A percentile compares a stretch with the other conserved stretches of the same genome.
Evolutionary conservation across 2,329 filamentous ascomycete species (phyloP).

Genomic region (Ophiosphaerella korrae): DNA sequence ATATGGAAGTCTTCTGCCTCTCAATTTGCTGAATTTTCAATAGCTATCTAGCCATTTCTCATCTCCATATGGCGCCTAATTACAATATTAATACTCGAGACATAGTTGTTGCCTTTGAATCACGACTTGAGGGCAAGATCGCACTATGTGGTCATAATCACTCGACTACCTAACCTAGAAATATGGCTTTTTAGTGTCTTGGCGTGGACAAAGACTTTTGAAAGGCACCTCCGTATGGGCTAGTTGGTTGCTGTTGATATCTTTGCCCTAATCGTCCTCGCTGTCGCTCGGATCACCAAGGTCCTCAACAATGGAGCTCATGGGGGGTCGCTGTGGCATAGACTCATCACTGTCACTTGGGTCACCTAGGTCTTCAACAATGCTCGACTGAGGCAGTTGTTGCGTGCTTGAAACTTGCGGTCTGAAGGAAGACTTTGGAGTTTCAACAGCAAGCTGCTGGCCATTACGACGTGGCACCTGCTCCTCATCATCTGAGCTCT

Average conservation of each 20-base stretch:
- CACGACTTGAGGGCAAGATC: too few species aligned
- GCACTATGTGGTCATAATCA: too few species aligned
- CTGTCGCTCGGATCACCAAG: slow-evolving; percentile 9
- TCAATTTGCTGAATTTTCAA: too few species aligned
- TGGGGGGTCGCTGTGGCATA: not conserved
- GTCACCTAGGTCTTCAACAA: slow-evolving; percentile 28
- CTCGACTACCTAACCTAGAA: too few species aligned
- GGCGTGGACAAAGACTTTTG: too few species aligned
- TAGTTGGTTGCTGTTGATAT: not conserved
- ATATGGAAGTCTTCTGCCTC: too few species aligned
- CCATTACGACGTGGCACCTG: slow-evolving; percentile 5
- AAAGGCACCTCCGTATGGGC: too few species aligned
- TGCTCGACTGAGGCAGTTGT: slow-evolving; percentile 20
- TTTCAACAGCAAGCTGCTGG: slow-evolving; percentile 2
- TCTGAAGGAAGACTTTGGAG: not conserved
- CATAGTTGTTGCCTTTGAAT: too few species aligned
- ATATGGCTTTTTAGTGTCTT: too few species aligned
- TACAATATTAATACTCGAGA: too few species aligned
- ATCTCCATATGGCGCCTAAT: too few species aligned
- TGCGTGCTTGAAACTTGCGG: slow-evolving; percentile 13
- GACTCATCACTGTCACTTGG: slow-evolving; percentile 17
- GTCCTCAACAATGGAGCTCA: slow-evolving; percentile 11
- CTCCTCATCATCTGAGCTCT: slow-evolving; percentile 36
- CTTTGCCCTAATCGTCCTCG: slow-evolving; percentile 3
- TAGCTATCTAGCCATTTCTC: too few species aligned